Base-by-base conservation (phyloP, 176 grass and related monocot species). In the Olyra latifolia region DNA sequence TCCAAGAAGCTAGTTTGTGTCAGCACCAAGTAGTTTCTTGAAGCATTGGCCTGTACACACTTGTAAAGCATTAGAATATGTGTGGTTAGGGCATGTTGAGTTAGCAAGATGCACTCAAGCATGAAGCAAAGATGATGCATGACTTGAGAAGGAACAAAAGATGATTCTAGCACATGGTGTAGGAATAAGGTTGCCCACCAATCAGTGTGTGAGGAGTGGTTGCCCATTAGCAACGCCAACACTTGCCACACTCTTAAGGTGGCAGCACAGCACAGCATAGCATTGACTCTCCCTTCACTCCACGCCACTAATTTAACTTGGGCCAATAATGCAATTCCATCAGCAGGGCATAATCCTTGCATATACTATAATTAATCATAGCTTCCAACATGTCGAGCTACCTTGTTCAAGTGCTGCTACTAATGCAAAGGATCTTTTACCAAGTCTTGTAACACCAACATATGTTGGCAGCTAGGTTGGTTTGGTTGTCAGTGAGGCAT, bases 121-220 rank as follows among this genome's bases (percentile, higher is more conserved):
- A 54, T 12, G 13, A 42, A 79, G 38, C 55, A 30, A 69, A 23
- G 11, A 46, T 22, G 55, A 48, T 63, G 76, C 68, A 57, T 67
- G 59, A 49, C 87, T 89, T 84, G 87, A 76, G 47, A 56, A 27
- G 76, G 87, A 80, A 85, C 82, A 81, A 71, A 67, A 78, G 74
- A 50, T 49, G 66, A 88, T 83, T 79, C 74, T 38, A 38, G 63
- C 77, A 79, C 79, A 78, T 80, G 72, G 50, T 28, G 72, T 14
- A 7, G 59, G 50, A 68, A 52, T 38, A 23, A 73, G 67, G 48
- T 79, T 52, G 71, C 23, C 40, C 47, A 88, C 66, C 80, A 83
- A 83, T 84, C 74, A 79, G 66, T 12, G 45, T 39, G 35, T 2
- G 76, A 62, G 45, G 20, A 57, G 66, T 56, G 55, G 79, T 77